Percentiles rank a stretch among this genome's conserved stretches.
phyloP scores from a whole-genome alignment of 2,329 filamentous ascomycete genomes.

The Arthrobotrys entomopaga region DNA sequence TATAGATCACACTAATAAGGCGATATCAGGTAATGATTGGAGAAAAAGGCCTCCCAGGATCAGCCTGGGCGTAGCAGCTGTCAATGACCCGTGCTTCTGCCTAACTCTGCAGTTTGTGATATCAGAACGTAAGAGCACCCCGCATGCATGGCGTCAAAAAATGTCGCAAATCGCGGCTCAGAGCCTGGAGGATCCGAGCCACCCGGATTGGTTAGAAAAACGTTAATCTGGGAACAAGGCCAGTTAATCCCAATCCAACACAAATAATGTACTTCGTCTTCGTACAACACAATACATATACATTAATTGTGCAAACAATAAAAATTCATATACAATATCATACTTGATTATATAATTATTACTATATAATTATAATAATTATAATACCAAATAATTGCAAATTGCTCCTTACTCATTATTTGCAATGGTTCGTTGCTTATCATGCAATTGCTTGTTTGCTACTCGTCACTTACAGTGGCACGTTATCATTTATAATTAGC shows the following conservation, averaged over 20 bases:
- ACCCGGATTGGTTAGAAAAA: slow-evolving; percentile 24
- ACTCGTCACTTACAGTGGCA: slow-evolving; percentile 25
- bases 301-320: slow-evolving; percentile 25
- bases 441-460: slow-evolving; percentile 19
- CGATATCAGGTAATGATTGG: slow-evolving; percentile 28
- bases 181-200: slow-evolving; percentile 26
- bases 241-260: slow-evolving; percentile 18
- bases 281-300: slow-evolving; percentile 24
- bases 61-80: slow-evolving; percentile 19
- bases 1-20: slow-evolving; percentile 30
- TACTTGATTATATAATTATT: slow-evolving; percentile 28
- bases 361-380: slow-evolving; percentile 25
- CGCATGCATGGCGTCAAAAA: slow-evolving; percentile 30
- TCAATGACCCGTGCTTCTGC: slow-evolving; percentile 22
- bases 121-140: slow-evolving; percentile 27
- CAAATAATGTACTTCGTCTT: slow-evolving; percentile 3
- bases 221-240: no score
- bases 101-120: slow-evolving; percentile 22
- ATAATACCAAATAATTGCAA: slow-evolving; percentile 10
- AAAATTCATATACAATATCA: slow-evolving; percentile 27
- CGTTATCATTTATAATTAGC: slow-evolving; percentile 17
- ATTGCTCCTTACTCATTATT: slow-evolving; percentile 18
- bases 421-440: slow-evolving; percentile 14
- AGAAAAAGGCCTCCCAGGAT: slow-evolving; percentile 24
- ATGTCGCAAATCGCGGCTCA: slow-evolving; percentile 27